Conservation (phyloP, 805 yeast genomes). For the Saccharomycopsis sp. region DNA sequence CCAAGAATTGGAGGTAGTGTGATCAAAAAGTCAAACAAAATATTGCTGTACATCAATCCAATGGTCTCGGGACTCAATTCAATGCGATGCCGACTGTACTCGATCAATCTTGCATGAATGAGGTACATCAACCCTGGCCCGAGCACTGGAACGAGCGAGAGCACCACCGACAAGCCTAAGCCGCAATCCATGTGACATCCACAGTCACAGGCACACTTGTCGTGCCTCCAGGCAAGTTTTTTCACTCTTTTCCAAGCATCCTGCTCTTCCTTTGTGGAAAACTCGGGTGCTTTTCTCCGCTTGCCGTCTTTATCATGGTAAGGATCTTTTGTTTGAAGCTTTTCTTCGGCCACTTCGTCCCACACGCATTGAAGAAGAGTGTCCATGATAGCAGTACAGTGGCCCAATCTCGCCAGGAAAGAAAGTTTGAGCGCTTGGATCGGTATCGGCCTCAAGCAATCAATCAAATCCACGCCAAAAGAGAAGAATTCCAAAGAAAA, state of each 20-base stretch:
- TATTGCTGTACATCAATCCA: slow-evolving; percentile 69
- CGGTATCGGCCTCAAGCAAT: too few species aligned
- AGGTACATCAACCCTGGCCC: slow-evolving; percentile 81
- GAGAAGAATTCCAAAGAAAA: too few species aligned
- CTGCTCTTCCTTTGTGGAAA: slow-evolving; percentile 49
- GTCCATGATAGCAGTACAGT: too few species aligned
- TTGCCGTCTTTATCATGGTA: slow-evolving; percentile 49
- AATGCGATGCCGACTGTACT: slow-evolving; percentile 35
- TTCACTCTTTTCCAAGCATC: slow-evolving; percentile 68
- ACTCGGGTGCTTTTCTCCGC: slow-evolving; percentile 52
- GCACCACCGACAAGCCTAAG: slow-evolving; percentile 67
- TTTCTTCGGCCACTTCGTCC: slow-evolving; percentile 13
- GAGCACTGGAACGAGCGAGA: slow-evolving; percentile 65
- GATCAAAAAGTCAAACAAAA: slow-evolving; percentile 62
- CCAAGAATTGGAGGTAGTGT: slow-evolving; percentile 80
- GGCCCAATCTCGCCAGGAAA: too few species aligned
- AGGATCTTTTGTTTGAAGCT: slow-evolving; percentile 39
- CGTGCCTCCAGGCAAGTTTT: slow-evolving; percentile 79
- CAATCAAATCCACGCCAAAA: too few species aligned
- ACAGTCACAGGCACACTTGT: slow-evolving; percentile 73
- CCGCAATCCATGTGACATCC: slow-evolving; percentile 53
- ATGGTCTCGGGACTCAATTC: slow-evolving; percentile 37
- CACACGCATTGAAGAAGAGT: slow-evolving; percentile 3
- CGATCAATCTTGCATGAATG: slow-evolving; percentile 60
- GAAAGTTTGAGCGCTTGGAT: too few species aligned